phyloP scores from a whole-genome alignment of 129 eudicot genomes.

The Flaveria bidentis region DNA sequence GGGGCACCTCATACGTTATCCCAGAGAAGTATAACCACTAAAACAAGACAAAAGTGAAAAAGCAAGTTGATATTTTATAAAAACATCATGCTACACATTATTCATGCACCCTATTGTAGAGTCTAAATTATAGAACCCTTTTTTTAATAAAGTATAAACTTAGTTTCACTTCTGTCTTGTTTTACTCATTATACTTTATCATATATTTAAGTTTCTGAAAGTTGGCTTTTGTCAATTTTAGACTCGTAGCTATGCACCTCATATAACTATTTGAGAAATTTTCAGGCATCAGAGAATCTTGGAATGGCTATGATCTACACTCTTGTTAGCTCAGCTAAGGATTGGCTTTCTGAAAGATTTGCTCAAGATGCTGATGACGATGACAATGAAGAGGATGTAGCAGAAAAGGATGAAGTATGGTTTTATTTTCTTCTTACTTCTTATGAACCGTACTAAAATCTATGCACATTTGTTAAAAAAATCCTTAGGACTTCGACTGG shows the following conservation, averaged over 20 bases:
- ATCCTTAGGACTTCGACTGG: neutral
- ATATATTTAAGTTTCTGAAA: neutral
- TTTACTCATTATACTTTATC: neutral
- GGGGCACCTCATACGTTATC: neutral
- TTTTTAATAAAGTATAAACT: neutral
- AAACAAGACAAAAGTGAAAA: neutral
- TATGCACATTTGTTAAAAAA: constrained; percentile 3
- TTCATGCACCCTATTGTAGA: neutral
- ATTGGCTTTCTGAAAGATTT: constrained; percentile 89
- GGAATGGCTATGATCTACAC: constrained; percentile 99
- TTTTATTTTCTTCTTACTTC: neutral
- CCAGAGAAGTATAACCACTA: neutral
- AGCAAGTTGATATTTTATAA: neutral
- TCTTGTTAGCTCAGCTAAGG: constrained; percentile 84
- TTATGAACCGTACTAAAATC: neutral
- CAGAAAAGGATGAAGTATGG: constrained; percentile 75
- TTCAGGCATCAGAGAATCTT: constrained; percentile 91
- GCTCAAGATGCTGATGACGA: constrained; percentile 64
- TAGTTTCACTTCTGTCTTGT: neutral
- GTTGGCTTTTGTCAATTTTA: neutral
- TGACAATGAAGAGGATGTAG: constrained; percentile 50
- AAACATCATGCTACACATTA: neutral
- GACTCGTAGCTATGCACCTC: constrained; percentile 13
- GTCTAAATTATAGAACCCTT: neutral
- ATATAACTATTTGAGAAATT: constrained; percentile 7